phyloP scores from a whole-genome alignment of 1,139 yeast genomes.

The Keqinozyma sinolaborantium region DNA sequence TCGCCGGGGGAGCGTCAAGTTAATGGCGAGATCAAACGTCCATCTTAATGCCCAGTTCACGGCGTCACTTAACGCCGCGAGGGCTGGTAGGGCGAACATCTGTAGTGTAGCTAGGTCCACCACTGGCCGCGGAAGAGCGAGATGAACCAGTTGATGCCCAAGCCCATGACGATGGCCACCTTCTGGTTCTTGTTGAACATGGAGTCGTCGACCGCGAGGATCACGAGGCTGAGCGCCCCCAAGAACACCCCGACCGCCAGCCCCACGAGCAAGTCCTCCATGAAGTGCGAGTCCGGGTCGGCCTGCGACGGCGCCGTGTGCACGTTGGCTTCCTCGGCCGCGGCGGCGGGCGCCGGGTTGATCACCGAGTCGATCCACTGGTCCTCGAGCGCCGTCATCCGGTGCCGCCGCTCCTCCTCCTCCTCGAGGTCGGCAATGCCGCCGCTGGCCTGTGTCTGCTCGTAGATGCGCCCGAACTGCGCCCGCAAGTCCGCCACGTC shows the following conservation, averaged over 20 bases:
- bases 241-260: slow-evolving; percentile 59
- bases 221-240: slow-evolving; percentile 58
- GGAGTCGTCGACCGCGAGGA: slow-evolving; percentile 53
- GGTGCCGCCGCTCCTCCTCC: slow-evolving; percentile 33
- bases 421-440: slow-evolving; percentile 38
- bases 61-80: too few relatives aligned
- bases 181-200: slow-evolving; percentile 56
- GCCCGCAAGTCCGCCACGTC: slow-evolving; percentile 70
- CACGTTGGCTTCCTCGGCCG: slow-evolving; percentile 10
- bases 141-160: slow-evolving; percentile 54
- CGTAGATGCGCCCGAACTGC: slow-evolving; percentile 68
- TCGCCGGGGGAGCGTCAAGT: slow-evolving; percentile 58
- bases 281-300: slow-evolving; percentile 36
- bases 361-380: slow-evolving; percentile 88
- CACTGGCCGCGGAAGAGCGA: slow-evolving; percentile 53
- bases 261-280: slow-evolving; percentile 62
- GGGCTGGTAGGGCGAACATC: slow-evolving; percentile 54
- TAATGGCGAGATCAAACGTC: slow-evolving; percentile 50
- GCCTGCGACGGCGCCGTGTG: slow-evolving; percentile 19
- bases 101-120: slow-evolving; percentile 9
- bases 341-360: slow-evolving; percentile 8
- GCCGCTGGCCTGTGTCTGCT: slow-evolving; percentile 9
- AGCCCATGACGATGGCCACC: slow-evolving; percentile 62
- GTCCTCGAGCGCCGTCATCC: slow-evolving; percentile 69
- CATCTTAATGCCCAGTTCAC: slow-evolving; percentile 45